These are phyloP conservation scores for Apodospora peruviana DNA, from an alignment of 495 filamentous ascomycete genomes.

Conservation along the genomic window DNA sequence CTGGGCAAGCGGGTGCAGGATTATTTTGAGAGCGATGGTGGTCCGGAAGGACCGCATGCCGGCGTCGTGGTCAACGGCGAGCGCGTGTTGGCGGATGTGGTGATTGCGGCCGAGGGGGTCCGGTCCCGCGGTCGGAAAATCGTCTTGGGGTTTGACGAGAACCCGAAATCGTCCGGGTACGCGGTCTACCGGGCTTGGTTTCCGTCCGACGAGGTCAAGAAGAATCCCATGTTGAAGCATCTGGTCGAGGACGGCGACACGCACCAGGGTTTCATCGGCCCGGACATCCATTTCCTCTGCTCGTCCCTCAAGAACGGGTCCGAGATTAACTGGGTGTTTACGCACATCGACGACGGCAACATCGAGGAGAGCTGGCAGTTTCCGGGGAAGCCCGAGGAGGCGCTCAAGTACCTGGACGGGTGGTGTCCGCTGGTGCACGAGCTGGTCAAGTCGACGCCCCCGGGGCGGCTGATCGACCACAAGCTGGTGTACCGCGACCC, in stretches of 20 bases:
- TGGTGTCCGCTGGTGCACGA: slow-evolving; percentile 61
- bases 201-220: slow-evolving; percentile 51
- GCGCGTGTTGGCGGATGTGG: slow-evolving; percentile 48
- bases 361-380: slow-evolving; percentile 61
- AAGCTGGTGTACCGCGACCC: slow-evolving; percentile 69
- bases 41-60: slow-evolving; percentile 28
- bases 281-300: slow-evolving; percentile 60
- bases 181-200: slow-evolving; percentile 59
- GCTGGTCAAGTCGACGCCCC: slow-evolving; percentile 55
- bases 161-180: slow-evolving; percentile 54
- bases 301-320: slow-evolving; percentile 55
- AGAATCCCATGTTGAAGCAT: slow-evolving; percentile 54
- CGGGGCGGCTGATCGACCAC: slow-evolving; percentile 58
- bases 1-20: slow-evolving; percentile 51
- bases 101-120: slow-evolving; percentile 60
- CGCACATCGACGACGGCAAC: slow-evolving; percentile 44
- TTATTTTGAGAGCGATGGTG: slow-evolving; percentile 50
- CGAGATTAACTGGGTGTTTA: slow-evolving; percentile 68
- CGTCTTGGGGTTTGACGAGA: slow-evolving; percentile 57
- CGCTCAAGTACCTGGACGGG: slow-evolving; percentile 51
- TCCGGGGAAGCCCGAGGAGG: slow-evolving; percentile 55
- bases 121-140: slow-evolving; percentile 54
- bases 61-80: slow-evolving; percentile 51
- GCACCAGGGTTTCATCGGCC: slow-evolving; percentile 55
- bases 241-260: slow-evolving; percentile 61